Base-by-base conservation (phyloP, 768 basidiomycete species). In the Lactifluus hygrophoroides region DNA sequence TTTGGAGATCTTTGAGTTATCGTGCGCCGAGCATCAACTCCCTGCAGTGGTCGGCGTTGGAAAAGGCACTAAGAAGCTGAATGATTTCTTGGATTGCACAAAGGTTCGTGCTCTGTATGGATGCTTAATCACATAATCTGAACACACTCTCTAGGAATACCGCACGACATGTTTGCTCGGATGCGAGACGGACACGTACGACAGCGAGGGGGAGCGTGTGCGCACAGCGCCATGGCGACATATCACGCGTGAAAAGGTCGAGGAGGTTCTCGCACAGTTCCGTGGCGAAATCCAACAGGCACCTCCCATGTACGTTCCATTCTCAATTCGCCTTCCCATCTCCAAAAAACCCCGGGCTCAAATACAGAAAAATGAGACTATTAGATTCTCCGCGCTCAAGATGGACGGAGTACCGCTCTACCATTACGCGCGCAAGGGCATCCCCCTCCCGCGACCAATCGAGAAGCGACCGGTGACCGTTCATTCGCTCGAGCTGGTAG, bases 331-430 rank as follows among this genome's bases (percentile, higher is more conserved):
- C 32, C 16, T n/a, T n/a, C 10, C 34, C 19, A 13, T 27, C 38
- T 51, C 48, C 50, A 49, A 30, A 37, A 32, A 38, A 14, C 21
- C 21, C 23, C 46, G 25, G 32, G 17, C 42, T 34, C 32, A 37
- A 13, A 38, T 40, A 21, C 27, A 4, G 7, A 28, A 9, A 9
- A 13, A 34, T 3, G 40, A 8, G 19, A 3, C 40, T 68, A 97
- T 42, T 68, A 97, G 95, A 68, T 99, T 94, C 73, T 98, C 96
- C 10, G 96, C 96, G 2, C 77, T 98, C 35, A 98, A 98, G 72
- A 98, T 98, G 94, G 94, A 98, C 64, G 96, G 96, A 1, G 90
- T 81, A 70, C 92, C 92, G 0, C 71, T 98, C 35, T 92, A 98
- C 69, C 94, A 98, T 66, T 99, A 98, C 68, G 96, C 96, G 19